phyloP scores from a whole-genome alignment of 164 flowering plant species.

The Piper longum region DNA sequence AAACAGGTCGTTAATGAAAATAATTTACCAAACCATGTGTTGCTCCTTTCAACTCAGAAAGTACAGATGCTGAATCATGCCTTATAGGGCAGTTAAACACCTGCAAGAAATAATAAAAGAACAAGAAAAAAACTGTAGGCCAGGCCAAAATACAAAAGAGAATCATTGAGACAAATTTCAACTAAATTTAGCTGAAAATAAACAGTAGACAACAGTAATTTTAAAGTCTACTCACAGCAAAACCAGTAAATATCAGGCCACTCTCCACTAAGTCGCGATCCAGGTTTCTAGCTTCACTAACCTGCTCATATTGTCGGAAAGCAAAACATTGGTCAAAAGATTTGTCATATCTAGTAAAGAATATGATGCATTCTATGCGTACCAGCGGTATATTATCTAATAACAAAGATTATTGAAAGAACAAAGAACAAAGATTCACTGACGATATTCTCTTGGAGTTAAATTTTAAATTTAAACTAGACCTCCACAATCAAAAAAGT shows the following conservation, averaged over 20 bases:
- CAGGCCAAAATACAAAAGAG: background rate
- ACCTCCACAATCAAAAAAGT: too few relatives aligned
- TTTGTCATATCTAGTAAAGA: too few relatives aligned
- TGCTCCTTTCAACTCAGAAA: conserved; percentile 69
- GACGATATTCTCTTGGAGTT: too few relatives aligned
- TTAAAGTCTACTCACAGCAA: conserved; percentile 43
- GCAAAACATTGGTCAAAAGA: too few relatives aligned
- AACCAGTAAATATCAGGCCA: conserved; percentile 84
- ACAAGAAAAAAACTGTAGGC: background rate
- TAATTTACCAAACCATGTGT: conserved; percentile 85
- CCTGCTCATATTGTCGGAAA: conserved; percentile 29
- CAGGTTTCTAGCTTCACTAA: conserved; percentile 88
- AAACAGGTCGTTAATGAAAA: background rate
- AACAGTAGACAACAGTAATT: too few relatives aligned
- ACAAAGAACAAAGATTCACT: too few relatives aligned
- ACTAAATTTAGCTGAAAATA: too few relatives aligned
- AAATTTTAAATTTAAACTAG: too few relatives aligned
- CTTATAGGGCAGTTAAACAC: conserved; percentile 93
- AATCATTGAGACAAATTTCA: background rate
- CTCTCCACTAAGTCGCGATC: conserved; percentile 78
- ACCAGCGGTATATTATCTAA: too few relatives aligned
- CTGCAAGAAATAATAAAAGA: conserved; percentile 25
- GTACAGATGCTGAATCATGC: conserved; percentile 65
- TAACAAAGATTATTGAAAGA: too few relatives aligned
- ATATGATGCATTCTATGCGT: too few relatives aligned